A percentile compares a stretch with the other conserved stretches of the same genome.
Evolutionary conservation across 179 eudicot genomes (phyloP).

Genomic region (Patellifolia procumbens): DNA sequence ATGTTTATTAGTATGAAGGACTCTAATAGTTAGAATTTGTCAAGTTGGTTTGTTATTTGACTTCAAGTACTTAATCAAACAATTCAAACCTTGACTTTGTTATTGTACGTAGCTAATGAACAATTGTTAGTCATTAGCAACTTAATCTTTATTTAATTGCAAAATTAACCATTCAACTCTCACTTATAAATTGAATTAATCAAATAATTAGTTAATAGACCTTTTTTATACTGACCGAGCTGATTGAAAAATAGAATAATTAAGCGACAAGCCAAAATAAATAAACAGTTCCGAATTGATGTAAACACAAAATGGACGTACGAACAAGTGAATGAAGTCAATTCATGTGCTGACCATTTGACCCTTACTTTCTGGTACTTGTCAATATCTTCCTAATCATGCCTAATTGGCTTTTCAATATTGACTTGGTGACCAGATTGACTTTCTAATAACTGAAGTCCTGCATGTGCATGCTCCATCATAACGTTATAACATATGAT

Average conservation of each 20-base stretch:
- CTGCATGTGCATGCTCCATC: neutral
- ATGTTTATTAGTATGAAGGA: neutral
- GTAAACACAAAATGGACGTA: neutral
- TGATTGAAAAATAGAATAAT: too few species aligned
- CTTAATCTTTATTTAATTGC: neutral
- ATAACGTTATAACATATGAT: neutral
- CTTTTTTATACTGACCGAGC: too few species aligned
- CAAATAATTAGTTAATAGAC: neutral
- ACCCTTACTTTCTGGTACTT: neutral
- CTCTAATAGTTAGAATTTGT: neutral
- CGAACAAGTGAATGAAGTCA: neutral
- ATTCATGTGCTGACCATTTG: neutral
- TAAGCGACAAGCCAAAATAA: neutral
- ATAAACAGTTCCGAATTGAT: neutral
- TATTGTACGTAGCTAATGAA: too few species aligned
- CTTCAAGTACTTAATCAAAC: neutral
- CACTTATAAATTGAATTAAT: neutral
- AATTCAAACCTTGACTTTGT: conserved; percentile 3
- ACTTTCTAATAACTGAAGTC: neutral
- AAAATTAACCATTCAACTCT: neutral
- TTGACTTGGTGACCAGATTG: neutral
- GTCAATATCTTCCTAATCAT: neutral
- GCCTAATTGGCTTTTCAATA: neutral
- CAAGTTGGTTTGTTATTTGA: neutral
- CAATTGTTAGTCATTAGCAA: neutral